Base-by-base conservation (phyloP, 805 yeast genomes). In the Tetrapisispora pingtungensis region DNA sequence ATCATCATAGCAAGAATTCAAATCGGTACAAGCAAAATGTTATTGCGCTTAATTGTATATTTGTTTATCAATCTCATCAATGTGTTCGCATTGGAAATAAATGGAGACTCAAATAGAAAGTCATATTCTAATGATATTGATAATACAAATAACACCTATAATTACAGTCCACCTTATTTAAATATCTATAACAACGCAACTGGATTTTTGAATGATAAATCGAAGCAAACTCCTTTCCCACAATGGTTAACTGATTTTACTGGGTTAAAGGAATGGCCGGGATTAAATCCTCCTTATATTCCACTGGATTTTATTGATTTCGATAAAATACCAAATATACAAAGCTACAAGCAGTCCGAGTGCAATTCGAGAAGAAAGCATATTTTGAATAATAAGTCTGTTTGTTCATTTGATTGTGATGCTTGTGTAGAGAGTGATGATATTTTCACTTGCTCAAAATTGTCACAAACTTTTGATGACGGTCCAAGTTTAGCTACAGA, bases 381-480 rank as follows among this genome's bases (percentile, higher is more conserved):
- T 17, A 26, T 37, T 12, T 28, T 37, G 22, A 73, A 68, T 14
- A 61, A 67, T 27, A 69, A 78, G 44, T 66, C 64, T 15, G 68
- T 72, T 27, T 89, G 97, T 56, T 82, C 95, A 0, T 89, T 85
- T 65, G 96, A 88, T 61, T 89, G 97, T 60, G 75, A 72, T 60
- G 77, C 80, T 49, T 89, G 96, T 65, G 77, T 80, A 24, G 76
- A 79, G 20, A 73, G 67, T 32, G 93, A 84, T 62, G 97, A 89
- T 58, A 78, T 84, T 5, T 73, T 68, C 53, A 76, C 90, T 0
- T 89, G 97, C 61, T 75, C 80, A 2, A 67, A 69, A 39, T 67
- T 90, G 33, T 77, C 89, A 0, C 97, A 90, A 65, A 81, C 95
- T 0, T 90, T 90, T 64, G 98, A 90, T 61, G 97, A 90, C 61